Percentiles rank a stretch among this genome's conserved stretches.
These are phyloP conservation scores for Parathielavia appendiculata DNA, from an alignment of 495 filamentous ascomycete genomes.

Conservation along the genomic window DNA sequence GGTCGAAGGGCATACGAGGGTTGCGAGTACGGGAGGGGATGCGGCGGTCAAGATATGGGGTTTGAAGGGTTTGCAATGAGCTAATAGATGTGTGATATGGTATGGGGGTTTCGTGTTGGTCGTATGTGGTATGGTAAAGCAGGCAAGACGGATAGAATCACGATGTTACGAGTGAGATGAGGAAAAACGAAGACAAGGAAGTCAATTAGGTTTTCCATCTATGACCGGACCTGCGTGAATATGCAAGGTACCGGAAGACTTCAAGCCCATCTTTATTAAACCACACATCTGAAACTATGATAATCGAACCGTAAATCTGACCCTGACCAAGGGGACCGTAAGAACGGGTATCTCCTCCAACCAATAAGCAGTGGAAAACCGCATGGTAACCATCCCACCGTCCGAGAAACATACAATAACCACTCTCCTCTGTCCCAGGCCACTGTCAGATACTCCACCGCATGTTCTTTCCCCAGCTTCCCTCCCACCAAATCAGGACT, in stretches of 20 bases:
- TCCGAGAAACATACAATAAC: not conserved
- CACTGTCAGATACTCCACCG: not conserved
- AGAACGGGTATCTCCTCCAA: not conserved
- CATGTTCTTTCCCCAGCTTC: not conserved
- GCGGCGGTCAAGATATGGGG: constrained; percentile 87
- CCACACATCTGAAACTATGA: not conserved
- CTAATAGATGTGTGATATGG: not conserved
- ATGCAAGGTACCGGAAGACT: not conserved
- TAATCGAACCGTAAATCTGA: not conserved
- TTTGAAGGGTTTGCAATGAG: constrained; percentile 57
- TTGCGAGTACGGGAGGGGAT: constrained; percentile 79
- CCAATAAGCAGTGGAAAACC: not conserved
- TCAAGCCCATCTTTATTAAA: not conserved
- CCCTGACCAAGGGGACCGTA: not conserved
- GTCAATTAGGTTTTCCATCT: not conserved
- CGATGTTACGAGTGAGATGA: constrained; percentile 1
- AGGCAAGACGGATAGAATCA: not conserved
- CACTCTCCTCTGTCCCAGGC: not conserved
- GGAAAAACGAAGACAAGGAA: not conserved
- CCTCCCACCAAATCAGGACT: not conserved
- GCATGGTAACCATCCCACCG: not conserved
- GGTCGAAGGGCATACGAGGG: constrained; percentile 58
- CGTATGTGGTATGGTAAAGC: not conserved
- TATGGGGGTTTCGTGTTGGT: too few relatives aligned
- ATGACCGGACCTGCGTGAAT: not conserved